phyloP scores from a whole-genome alignment of 139 green algal species.

The Zygnema cylindricum region DNA sequence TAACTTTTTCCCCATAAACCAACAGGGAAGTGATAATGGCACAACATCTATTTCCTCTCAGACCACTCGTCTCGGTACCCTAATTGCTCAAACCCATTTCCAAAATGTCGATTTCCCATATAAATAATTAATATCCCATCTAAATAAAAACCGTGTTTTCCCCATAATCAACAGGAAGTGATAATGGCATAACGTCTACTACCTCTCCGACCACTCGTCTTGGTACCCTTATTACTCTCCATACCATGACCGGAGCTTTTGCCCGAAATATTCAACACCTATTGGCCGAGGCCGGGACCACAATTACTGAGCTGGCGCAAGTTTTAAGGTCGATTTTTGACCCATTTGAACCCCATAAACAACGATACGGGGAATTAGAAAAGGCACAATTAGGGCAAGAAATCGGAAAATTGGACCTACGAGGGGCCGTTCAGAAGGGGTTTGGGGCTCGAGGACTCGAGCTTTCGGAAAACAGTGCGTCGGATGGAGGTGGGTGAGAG shows the following conservation, averaged over 20 bases:
- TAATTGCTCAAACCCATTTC: too few species aligned
- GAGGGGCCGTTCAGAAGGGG: slow-evolving; percentile 46
- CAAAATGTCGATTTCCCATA: too few species aligned
- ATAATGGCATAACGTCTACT: too few species aligned
- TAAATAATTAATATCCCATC: too few species aligned
- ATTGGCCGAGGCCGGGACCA: slow-evolving; percentile 18
- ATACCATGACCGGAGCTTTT: slow-evolving; percentile 45
- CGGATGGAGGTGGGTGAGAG: slow-evolving; percentile 57
- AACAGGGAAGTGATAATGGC: too few species aligned
- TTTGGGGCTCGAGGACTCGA: slow-evolving; percentile 32
- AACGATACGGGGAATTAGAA: slow-evolving; percentile 67
- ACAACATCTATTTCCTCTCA: too few species aligned
- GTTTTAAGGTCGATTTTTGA: slow-evolving; percentile 47
- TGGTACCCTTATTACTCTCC: slow-evolving; percentile 14
- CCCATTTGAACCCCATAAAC: slow-evolving; percentile 56
- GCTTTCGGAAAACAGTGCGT: slow-evolving; percentile 39
- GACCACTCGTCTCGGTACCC: too few species aligned
- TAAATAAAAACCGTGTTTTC: too few species aligned
- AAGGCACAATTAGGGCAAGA: slow-evolving; percentile 47
- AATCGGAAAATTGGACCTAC: slow-evolving; percentile 39
- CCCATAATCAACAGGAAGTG: too few species aligned
- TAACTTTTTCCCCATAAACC: too few species aligned
- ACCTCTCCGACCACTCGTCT: not conserved
- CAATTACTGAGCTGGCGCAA: not conserved
- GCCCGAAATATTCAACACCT: slow-evolving; percentile 42